phyloP scores from a whole-genome alignment of 2,329 filamentous ascomycete species.

The Colletotrichum salicis region DNA sequence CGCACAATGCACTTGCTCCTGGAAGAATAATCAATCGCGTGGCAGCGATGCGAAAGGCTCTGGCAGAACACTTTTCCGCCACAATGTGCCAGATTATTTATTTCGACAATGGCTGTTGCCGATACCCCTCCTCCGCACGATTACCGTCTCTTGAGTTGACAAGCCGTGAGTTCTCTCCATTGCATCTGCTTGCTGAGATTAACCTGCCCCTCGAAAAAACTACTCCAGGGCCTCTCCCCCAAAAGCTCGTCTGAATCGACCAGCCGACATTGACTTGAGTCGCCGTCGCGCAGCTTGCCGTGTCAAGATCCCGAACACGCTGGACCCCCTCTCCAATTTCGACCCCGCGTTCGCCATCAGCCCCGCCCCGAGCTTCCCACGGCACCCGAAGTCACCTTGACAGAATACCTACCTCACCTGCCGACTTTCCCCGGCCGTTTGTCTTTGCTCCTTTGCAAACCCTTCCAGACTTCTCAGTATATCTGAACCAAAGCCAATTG shows the following conservation, averaged over 20 bases:
- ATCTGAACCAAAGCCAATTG: background rate
- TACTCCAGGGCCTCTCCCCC: background rate
- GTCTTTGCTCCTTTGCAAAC: background rate
- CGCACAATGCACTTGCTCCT: background rate
- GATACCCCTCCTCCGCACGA: background rate
- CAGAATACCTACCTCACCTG: background rate
- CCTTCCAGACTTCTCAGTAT: background rate
- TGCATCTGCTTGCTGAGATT: background rate
- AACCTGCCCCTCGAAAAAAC: background rate
- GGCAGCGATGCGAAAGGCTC: background rate
- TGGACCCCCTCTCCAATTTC: conserved; percentile 4
- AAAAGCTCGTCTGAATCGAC: background rate
- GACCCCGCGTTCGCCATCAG: conserved; percentile 31
- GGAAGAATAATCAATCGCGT: conserved; percentile 29
- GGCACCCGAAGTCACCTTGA: conserved; percentile 6
- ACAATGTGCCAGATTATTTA: background rate
- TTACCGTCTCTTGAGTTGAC: background rate
- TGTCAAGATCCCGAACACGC: conserved; percentile 20
- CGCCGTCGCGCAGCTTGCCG: conserved; percentile 15
- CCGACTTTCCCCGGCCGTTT: background rate
- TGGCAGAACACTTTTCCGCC: conserved; percentile 32
- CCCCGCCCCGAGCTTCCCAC: conserved; percentile 16
- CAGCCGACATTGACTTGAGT: background rate
- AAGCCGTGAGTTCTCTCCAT: background rate
- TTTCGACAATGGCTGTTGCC: background rate